phyloP scores from a whole-genome alignment of 1,139 yeast genomes.

The Komagataea norvegica region DNA sequence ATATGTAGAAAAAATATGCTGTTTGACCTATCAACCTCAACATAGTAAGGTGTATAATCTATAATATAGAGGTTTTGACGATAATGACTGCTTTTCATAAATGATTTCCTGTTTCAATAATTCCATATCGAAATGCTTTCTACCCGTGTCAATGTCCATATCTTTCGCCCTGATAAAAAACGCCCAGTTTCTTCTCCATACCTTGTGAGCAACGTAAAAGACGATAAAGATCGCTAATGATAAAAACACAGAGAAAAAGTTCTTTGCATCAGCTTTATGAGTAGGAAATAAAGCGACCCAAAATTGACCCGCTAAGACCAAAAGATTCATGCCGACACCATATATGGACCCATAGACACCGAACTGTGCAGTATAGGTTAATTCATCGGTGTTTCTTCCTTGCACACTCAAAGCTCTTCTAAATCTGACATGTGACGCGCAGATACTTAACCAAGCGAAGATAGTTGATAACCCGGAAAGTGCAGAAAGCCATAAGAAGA shows the following conservation, averaged over 20 bases:
- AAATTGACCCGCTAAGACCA: slow-evolving; percentile 55
- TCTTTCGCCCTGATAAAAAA: slow-evolving; percentile 44
- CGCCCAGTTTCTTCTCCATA: slow-evolving; percentile 51
- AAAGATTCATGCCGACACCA: slow-evolving; percentile 42
- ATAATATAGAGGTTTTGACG: slow-evolving; percentile 47
- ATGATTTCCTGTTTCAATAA: slow-evolving; percentile 60
- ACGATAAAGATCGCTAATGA: slow-evolving; percentile 57
- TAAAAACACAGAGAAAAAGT: slow-evolving; percentile 58
- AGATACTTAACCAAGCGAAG: slow-evolving; percentile 64
- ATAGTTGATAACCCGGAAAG: slow-evolving; percentile 62
- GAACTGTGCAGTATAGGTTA: slow-evolving; percentile 50
- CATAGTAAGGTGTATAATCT: slow-evolving; percentile 57
- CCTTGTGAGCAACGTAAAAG: slow-evolving; percentile 53
- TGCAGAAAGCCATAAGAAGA: slow-evolving; percentile 64
- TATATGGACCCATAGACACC: slow-evolving; percentile 51
- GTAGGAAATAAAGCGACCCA: slow-evolving; percentile 74
- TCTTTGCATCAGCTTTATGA: slow-evolving; percentile 45
- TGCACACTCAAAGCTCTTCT: slow-evolving; percentile 53
- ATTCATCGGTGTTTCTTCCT: slow-evolving; percentile 48
- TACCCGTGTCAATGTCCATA: slow-evolving; percentile 65
- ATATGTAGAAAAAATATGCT: background rate
- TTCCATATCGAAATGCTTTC: slow-evolving; percentile 64
- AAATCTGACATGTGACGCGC: slow-evolving; percentile 56
- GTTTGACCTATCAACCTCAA: slow-evolving; percentile 16
- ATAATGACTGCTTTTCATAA: slow-evolving; percentile 51